Evolutionary conservation across 345 rosid genomes (phyloP).

Genomic region (Boechera stricta): DNA sequence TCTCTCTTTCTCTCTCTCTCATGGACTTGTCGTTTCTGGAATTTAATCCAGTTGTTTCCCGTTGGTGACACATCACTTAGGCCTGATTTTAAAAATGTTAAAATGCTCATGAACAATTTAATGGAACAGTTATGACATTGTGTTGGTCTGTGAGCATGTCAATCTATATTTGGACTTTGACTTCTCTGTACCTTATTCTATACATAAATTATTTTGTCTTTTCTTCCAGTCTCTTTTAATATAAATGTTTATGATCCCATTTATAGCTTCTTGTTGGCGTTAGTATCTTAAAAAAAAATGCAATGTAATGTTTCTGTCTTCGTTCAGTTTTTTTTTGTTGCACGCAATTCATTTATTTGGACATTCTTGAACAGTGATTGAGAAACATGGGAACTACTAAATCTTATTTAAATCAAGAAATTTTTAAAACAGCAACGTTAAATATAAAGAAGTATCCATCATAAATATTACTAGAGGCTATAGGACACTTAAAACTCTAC

Average conservation of each 20-base stretch:
- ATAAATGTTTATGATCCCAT: conserved; percentile 27
- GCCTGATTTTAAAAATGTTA: conserved; percentile 22
- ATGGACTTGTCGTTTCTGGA: conserved; percentile 32
- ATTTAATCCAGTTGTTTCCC: conserved; percentile 19
- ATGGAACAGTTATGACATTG: conserved; percentile 34
- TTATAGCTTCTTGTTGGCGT: background rate
- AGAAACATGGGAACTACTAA: conserved; percentile 34
- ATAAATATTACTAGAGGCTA: conserved; percentile 42
- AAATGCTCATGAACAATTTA: conserved; percentile 29
- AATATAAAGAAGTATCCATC: conserved; percentile 38
- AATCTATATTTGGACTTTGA: conserved; percentile 33
- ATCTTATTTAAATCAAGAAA: conserved; percentile 27
- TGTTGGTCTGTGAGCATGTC: conserved; percentile 31
- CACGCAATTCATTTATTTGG: background rate
- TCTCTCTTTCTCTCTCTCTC: conserved; percentile 15
- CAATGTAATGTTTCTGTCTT: background rate
- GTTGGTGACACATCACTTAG: conserved; percentile 25
- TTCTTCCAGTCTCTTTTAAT: conserved; percentile 9
- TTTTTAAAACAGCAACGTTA: conserved; percentile 28
- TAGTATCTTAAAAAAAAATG: background rate
- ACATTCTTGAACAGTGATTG: conserved; percentile 10
- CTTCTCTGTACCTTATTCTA: conserved; percentile 34
- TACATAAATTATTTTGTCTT: background rate
- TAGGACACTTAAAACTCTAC: conserved; percentile 33
- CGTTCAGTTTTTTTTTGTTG: background rate